Percentiles rank a stretch among this genome's conserved stretches.
Evolutionary conservation across 805 yeast species (phyloP).

Genomic region (Sporopachydermia lactativora): DNA sequence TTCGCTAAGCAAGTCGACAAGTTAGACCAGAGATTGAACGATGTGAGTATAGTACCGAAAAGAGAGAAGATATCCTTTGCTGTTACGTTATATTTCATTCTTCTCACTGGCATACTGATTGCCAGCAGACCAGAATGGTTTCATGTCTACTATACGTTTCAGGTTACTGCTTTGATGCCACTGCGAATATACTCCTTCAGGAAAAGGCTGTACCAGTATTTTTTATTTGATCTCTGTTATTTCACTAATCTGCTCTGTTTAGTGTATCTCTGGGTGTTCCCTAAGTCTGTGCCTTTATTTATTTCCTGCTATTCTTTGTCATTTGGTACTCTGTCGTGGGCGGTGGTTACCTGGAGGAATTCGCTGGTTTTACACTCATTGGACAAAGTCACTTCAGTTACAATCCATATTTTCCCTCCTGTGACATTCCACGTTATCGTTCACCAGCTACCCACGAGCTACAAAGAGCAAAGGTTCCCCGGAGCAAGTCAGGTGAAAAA

Average conservation of each 20-base stretch:
- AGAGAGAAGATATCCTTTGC: constrained; percentile 78
- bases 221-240: constrained; percentile 85
- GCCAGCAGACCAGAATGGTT: constrained; percentile 69
- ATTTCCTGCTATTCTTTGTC: constrained; percentile 76
- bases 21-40: constrained; percentile 23
- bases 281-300: constrained; percentile 57
- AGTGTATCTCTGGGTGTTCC: constrained; percentile 70
- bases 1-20: constrained; percentile 16
- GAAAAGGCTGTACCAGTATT: constrained; percentile 69
- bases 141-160: constrained; percentile 57
- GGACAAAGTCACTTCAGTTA: constrained; percentile 84
- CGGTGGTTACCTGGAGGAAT: constrained; percentile 92
- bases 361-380: constrained; percentile 83
- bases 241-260: constrained; percentile 66
- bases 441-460: constrained; percentile 50
- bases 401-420: constrained; percentile 87
- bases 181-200: constrained; percentile 72
- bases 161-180: constrained; percentile 60
- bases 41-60: constrained; percentile 27
- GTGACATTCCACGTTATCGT: constrained; percentile 74
- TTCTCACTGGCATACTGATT: constrained; percentile 58
- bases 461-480: constrained; percentile 48
- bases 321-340: constrained; percentile 83
- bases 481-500: constrained; percentile 58
- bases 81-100: constrained; percentile 49